Conservation (phyloP, 768 basidiomycete genomes). For the Coprinellus micaceus region DNA sequence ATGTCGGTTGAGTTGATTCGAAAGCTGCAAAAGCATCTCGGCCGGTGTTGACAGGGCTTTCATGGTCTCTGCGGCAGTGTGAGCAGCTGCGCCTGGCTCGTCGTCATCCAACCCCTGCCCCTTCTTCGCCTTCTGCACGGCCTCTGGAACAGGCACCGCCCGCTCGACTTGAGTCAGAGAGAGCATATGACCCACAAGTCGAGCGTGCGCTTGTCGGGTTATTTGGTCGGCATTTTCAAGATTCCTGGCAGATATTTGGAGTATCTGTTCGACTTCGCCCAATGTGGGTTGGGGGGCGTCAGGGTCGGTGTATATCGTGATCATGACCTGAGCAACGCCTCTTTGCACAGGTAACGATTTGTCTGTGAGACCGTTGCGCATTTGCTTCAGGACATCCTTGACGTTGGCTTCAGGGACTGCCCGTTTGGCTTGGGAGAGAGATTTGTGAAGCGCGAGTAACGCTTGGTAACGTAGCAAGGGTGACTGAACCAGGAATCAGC, state of each 20-base stretch:
- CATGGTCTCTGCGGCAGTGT: conserved; percentile 48
- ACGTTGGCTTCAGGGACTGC: conserved; percentile 74
- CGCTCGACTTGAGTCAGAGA: conserved; percentile 77
- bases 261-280: conserved; percentile 73
- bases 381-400: conserved; percentile 84
- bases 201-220: conserved; percentile 76
- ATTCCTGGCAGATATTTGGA: conserved; percentile 63
- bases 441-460: conserved; percentile 70
- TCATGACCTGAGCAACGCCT: conserved; percentile 62
- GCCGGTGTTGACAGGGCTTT: conserved; percentile 67
- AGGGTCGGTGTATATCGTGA: conserved; percentile 52
- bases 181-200: conserved; percentile 80
- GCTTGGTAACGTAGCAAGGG: conserved; percentile 83
- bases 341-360: conserved; percentile 85
- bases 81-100: conserved; percentile 38
- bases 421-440: conserved; percentile 74
- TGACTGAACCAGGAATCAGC: conserved; percentile 41
- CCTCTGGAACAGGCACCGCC: conserved; percentile 40
- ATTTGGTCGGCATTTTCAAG: conserved; percentile 82
- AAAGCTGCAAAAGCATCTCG: conserved; percentile 84
- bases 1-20: conserved; percentile 75
- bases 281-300: conserved; percentile 54
- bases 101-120: conserved; percentile 60
- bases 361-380: conserved; percentile 70
- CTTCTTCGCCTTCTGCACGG: conserved; percentile 59